These are phyloP conservation scores for Termitomyces titanicus DNA, from an alignment of 768 basidiomycete genomes.

Conservation along the genomic window DNA sequence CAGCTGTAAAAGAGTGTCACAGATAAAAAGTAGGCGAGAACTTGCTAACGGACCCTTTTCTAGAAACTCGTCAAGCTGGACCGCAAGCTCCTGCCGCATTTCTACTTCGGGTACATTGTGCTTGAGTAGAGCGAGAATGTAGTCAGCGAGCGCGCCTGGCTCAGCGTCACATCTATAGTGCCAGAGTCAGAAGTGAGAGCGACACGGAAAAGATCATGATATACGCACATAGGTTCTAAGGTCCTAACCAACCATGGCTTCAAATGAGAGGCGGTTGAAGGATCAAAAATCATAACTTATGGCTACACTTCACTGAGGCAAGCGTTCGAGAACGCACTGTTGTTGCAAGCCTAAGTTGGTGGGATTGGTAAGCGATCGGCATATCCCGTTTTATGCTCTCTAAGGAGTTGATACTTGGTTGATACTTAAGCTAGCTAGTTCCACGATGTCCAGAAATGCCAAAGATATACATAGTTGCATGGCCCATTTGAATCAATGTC, in stretches of 20 bases:
- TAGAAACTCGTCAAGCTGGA: constrained; percentile 88
- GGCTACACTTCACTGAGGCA: constrained; percentile 6
- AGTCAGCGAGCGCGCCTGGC: constrained; percentile 89
- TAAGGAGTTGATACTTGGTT: no score
- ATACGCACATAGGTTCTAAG: constrained; percentile 83
- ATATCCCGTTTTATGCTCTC: no score
- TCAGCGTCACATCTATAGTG: constrained; percentile 87
- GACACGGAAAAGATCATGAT: constrained; percentile 8
- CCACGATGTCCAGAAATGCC: no score
- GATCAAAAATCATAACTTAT: constrained; percentile 61
- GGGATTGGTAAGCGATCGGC: constrained; percentile 15
- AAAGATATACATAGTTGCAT: no score
- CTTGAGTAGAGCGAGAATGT: constrained; percentile 89
- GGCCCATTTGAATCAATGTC: no score
- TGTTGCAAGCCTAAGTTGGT: not conserved
- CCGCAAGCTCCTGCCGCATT: constrained; percentile 71
- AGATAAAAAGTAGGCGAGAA: not conserved
- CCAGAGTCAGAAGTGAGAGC: constrained; percentile 13
- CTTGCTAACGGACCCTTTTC: constrained; percentile 65
- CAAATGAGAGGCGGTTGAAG: constrained; percentile 59
- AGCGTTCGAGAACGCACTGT: not conserved
- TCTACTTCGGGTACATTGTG: constrained; percentile 83
- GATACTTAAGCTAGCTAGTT: no score
- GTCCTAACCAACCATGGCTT: constrained; percentile 87
- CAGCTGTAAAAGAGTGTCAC: constrained; percentile 28